A percentile compares a stretch with the other conserved stretches of the same genome.
phyloP scores from a whole-genome alignment of 768 basidiomycete species.

The Trametes villosa region DNA sequence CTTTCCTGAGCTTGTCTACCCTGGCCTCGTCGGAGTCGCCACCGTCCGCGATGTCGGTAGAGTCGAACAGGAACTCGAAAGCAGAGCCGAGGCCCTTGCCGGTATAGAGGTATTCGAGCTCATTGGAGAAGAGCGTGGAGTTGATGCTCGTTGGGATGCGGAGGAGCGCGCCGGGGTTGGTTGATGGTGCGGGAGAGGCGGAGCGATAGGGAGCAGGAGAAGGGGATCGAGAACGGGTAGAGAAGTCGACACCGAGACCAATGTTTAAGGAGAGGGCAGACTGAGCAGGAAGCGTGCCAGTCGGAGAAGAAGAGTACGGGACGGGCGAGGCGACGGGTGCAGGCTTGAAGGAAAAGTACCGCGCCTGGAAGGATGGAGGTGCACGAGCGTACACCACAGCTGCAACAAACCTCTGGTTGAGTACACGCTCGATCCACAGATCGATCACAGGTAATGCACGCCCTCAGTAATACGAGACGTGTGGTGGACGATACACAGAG shows the following conservation, averaged over 20 bases:
- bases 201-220: slow-evolving; percentile 52
- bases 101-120: slow-evolving; percentile 95
- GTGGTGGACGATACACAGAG: no score
- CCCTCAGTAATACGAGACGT: no score
- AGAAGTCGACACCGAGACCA: slow-evolving; percentile 48
- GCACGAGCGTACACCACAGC: slow-evolving; percentile 96
- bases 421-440: not conserved
- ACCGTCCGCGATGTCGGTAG: slow-evolving; percentile 45
- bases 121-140: slow-evolving; percentile 82
- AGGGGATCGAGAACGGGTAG: slow-evolving; percentile 45
- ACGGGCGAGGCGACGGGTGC: slow-evolving; percentile 54
- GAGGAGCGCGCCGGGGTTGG: slow-evolving; percentile 50
- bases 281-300: slow-evolving; percentile 54
- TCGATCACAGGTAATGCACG: slow-evolving; percentile 2
- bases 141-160: slow-evolving; percentile 72
- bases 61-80: slow-evolving; percentile 86
- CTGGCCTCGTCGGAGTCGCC: slow-evolving; percentile 56
- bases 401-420: slow-evolving; percentile 32
- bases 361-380: slow-evolving; percentile 86
- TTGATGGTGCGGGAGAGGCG: slow-evolving; percentile 50
- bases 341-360: slow-evolving; percentile 83
- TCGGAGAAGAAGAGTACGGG: slow-evolving; percentile 54
- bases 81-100: slow-evolving; percentile 87
- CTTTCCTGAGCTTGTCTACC: slow-evolving; percentile 87
- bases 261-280: slow-evolving; percentile 68